phyloP scores from a whole-genome alignment of 2,329 filamentous ascomycete genomes.

The Cercospora sp. region DNA sequence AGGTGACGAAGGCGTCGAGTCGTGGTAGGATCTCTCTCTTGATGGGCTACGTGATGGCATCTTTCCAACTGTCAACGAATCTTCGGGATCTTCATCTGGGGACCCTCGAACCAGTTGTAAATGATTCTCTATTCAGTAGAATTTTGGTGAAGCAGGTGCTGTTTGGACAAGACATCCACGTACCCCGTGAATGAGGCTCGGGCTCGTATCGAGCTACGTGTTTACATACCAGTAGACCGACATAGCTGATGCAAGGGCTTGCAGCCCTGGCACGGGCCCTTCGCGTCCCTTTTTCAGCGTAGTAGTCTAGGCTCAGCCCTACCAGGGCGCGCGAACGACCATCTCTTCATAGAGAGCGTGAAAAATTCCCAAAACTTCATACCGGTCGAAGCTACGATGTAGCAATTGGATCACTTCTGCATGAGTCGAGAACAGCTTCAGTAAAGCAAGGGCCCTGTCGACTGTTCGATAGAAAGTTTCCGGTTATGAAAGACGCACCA shows the following conservation, averaged over 20 bases:
- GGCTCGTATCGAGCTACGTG: background rate
- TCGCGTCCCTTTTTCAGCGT: background rate
- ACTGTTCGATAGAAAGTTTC: too few species aligned
- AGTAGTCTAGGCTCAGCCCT: background rate
- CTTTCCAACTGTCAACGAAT: background rate
- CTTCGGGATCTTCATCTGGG: background rate
- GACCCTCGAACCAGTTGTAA: background rate
- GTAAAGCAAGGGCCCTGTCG: too few species aligned
- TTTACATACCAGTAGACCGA: background rate
- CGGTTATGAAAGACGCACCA: background rate
- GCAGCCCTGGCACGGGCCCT: background rate
- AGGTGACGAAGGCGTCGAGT: slow-evolving; percentile 30
- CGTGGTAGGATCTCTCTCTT: slow-evolving; percentile 25
- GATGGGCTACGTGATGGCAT: slow-evolving; percentile 31
- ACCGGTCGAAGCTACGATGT: background rate
- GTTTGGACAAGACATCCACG: background rate
- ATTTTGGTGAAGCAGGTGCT: background rate
- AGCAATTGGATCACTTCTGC: too few species aligned
- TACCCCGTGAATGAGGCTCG: background rate
- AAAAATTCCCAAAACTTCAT: background rate
- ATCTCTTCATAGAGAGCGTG: background rate
- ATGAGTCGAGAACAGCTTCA: too few species aligned
- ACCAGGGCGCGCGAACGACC: background rate
- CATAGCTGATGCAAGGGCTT: background rate
- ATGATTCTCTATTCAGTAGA: background rate